Percentiles rank a stretch among this genome's conserved stretches.
Conservation (phyloP, 441 rosid species). For the Rhodomyrtus psidioides region DNA sequence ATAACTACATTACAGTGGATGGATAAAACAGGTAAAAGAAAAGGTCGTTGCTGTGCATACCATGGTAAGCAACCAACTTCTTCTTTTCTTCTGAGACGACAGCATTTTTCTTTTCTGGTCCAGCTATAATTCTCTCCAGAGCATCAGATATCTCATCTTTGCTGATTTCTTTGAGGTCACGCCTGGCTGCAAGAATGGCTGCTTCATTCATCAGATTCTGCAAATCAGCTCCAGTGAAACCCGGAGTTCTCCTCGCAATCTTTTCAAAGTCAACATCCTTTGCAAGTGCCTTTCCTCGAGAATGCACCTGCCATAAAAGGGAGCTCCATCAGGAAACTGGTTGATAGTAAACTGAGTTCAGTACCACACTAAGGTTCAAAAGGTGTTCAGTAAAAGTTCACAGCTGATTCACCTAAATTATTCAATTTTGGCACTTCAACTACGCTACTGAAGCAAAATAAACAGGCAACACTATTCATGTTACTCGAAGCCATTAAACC, state of each 20-base stretch:
- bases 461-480: neutral
- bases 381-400: neutral
- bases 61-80: constrained; percentile 58
- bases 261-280: constrained; percentile 92
- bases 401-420: neutral
- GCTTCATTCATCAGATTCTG: constrained; percentile 97
- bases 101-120: constrained; percentile 94
- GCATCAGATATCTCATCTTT: constrained; percentile 96
- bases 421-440: neutral
- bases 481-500: neutral
- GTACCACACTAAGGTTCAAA: neutral
- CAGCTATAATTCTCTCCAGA: constrained; percentile 92
- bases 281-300: constrained; percentile 79
- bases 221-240: constrained; percentile 91
- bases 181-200: constrained; percentile 91
- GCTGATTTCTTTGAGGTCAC: constrained; percentile 93
- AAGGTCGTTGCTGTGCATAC: neutral
- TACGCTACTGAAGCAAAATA: neutral
- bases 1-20: neutral
- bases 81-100: constrained; percentile 80
- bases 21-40: neutral
- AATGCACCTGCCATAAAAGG: neutral
- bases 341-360: neutral
- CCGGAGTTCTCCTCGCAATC: constrained; percentile 85
- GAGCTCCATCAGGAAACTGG: neutral